A percentile compares a stretch with the other conserved stretches of the same genome.
Conservation (phyloP, 805 yeast species). For the Millerozyma acaciae region DNA sequence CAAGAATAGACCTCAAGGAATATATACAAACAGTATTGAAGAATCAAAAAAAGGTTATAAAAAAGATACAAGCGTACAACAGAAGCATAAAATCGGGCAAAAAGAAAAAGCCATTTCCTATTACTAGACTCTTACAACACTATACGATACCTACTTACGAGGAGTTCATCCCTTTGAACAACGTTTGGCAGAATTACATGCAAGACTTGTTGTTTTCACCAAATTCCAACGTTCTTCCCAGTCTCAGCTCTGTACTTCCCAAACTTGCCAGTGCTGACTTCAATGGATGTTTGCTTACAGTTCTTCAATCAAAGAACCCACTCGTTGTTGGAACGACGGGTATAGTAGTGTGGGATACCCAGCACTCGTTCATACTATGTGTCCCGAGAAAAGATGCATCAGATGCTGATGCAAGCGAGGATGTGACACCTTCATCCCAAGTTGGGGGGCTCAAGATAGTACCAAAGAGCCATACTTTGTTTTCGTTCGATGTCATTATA, state of each 20-base stretch:
- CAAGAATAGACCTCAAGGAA: slow-evolving; percentile 39
- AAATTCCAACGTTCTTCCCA: slow-evolving; percentile 19
- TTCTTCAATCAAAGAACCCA: slow-evolving; percentile 53
- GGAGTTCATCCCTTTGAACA: slow-evolving; percentile 51
- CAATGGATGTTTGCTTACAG: slow-evolving; percentile 68
- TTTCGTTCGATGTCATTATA: slow-evolving; percentile 43
- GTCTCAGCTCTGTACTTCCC: slow-evolving; percentile 35
- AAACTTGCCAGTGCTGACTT: slow-evolving; percentile 75
- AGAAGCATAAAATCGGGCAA: slow-evolving; percentile 12
- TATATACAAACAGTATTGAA: slow-evolving; percentile 36
- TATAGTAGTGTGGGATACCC: slow-evolving; percentile 81
- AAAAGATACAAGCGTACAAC: slow-evolving; percentile 31
- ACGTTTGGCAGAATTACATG: slow-evolving; percentile 74
- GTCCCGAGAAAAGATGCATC: slow-evolving; percentile 39
- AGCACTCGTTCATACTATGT: slow-evolving; percentile 62
- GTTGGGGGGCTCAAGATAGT: slow-evolving; percentile 66
- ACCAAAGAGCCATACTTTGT: slow-evolving; percentile 64
- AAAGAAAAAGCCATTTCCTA: slow-evolving; percentile 22
- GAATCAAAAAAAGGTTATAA: slow-evolving; percentile 37
- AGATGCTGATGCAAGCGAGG: slow-evolving; percentile 28
- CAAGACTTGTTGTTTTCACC: slow-evolving; percentile 45
- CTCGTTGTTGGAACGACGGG: slow-evolving; percentile 63
- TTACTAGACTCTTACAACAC: slow-evolving; percentile 19
- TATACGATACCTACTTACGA: slow-evolving; percentile 40
- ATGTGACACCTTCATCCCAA: slow-evolving; percentile 21